phyloP scores from a whole-genome alignment of 1,284 basidiomycete genomes.

The Ceratobasidium sp. region DNA sequence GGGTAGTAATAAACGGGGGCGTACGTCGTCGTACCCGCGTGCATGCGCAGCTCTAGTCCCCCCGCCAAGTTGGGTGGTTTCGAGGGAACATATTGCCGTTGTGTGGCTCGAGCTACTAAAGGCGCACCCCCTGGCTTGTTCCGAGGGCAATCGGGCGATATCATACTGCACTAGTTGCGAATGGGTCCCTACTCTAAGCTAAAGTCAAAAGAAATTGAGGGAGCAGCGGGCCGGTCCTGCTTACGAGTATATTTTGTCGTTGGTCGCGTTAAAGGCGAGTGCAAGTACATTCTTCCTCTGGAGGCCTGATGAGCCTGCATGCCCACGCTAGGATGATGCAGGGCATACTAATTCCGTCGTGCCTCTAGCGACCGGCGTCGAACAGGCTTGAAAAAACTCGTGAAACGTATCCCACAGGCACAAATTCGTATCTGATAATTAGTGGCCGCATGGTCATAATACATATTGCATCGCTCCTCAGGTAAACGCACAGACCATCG shows the following conservation, averaged over 20 bases:
- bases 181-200: conserved; percentile 30
- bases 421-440: conserved; percentile 36
- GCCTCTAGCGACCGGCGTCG: conserved; percentile 27
- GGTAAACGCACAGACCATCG: conserved; percentile 34
- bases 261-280: conserved; percentile 27
- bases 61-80: conserved; percentile 1
- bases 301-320: conserved; percentile 19
- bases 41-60: conserved; percentile 20
- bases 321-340: conserved; percentile 3
- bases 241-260: conserved; percentile 40
- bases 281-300: conserved; percentile 41
- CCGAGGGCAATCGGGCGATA: conserved; percentile 26
- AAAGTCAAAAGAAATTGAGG: neutral
- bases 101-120: conserved; percentile 20
- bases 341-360: conserved; percentile 33
- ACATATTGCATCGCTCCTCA: conserved; percentile 31
- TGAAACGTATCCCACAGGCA: conserved; percentile 47
- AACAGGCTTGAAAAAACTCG: conserved; percentile 8
- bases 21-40: conserved; percentile 29
- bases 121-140: neutral
- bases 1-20: conserved; percentile 24
- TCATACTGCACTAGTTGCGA: conserved; percentile 26
- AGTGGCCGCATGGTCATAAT: conserved; percentile 37
- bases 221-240: neutral
- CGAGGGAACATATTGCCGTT: conserved; percentile 18